A percentile compares a stretch with the other conserved stretches of the same genome.
These are phyloP conservation scores for Exophiala sp. DNA, from an alignment of 2,329 filamentous ascomycete species.

Conservation along the genomic window DNA sequence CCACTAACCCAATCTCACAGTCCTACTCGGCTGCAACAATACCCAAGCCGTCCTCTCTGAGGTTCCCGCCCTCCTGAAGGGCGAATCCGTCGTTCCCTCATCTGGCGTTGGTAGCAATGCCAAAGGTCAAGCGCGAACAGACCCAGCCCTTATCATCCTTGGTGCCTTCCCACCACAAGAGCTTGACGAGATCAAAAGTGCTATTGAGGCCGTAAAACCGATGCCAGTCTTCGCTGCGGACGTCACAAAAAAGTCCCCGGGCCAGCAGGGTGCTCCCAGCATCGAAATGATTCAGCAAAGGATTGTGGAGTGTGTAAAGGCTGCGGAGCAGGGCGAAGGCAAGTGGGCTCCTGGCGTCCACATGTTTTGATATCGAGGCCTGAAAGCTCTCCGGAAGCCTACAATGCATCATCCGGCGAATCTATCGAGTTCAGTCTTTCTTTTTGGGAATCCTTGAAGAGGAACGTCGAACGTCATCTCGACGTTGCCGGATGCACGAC, in stretches of 20 bases:
- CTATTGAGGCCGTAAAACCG: slow-evolving; percentile 12
- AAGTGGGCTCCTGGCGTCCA: slow-evolving; percentile 18
- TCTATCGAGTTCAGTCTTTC: too few species aligned
- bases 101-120: slow-evolving; percentile 17
- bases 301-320: slow-evolving; percentile 16
- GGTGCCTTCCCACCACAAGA: slow-evolving; percentile 16
- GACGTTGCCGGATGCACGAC: too few species aligned
- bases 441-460: too few species aligned
- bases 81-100: slow-evolving; percentile 8
- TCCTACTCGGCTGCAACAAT: slow-evolving; percentile 17
- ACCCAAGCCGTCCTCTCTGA: slow-evolving; percentile 14
- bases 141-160: slow-evolving; percentile 18
- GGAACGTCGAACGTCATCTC: too few species aligned
- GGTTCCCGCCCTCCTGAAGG: slow-evolving; percentile 20
- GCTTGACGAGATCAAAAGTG: slow-evolving; percentile 12
- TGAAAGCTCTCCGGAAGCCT: background rate
- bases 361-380: slow-evolving; percentile 13
- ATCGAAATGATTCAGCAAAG: slow-evolving; percentile 19
- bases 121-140: slow-evolving; percentile 2
- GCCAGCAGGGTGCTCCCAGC: slow-evolving; percentile 12
- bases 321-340: slow-evolving; percentile 10
- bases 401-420: too few species aligned
- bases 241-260: slow-evolving; percentile 13
- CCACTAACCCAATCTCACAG: slow-evolving; percentile 7
- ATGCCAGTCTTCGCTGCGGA: slow-evolving; percentile 20